phyloP scores from a whole-genome alignment of 495 filamentous ascomycete species.

The Penicillium tannophilum region DNA sequence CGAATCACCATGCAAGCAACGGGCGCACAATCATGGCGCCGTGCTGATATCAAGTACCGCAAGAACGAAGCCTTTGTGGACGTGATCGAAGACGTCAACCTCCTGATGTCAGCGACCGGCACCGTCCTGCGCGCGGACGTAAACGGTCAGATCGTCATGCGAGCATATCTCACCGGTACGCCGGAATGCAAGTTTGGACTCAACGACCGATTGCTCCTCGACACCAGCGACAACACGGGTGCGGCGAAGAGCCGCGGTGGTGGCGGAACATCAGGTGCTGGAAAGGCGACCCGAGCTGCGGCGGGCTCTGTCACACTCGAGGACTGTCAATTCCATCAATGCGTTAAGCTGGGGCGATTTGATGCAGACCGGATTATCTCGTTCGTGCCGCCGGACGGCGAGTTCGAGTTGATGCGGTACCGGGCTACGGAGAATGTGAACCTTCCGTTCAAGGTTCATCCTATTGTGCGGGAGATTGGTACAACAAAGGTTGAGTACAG shows the following conservation, averaged over 20 bases:
- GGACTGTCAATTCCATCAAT: slow-evolving; percentile 99
- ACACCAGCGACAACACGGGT: slow-evolving; percentile 65
- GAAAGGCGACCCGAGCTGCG: slow-evolving; percentile 90
- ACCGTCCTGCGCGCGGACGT: slow-evolving; percentile 96
- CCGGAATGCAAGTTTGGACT: slow-evolving; percentile 99
- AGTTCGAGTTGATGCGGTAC: slow-evolving; percentile 99
- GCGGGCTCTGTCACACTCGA: slow-evolving; percentile 95
- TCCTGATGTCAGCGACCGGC: slow-evolving; percentile 95
- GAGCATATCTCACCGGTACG: slow-evolving; percentile 93
- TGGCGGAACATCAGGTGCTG: slow-evolving; percentile 36
- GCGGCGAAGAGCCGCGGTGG: slow-evolving; percentile 38
- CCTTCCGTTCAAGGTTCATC: slow-evolving; percentile 97
- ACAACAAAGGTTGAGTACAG: slow-evolving; percentile 99
- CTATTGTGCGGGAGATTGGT: slow-evolving; percentile 95
- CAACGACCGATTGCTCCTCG: slow-evolving; percentile 91
- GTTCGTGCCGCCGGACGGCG: slow-evolving; percentile 96
- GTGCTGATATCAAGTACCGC: slow-evolving; percentile 96
- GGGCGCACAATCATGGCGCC: slow-evolving; percentile 93
- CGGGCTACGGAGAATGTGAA: slow-evolving; percentile 99
- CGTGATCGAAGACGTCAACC: slow-evolving; percentile 98
- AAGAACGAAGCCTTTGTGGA: slow-evolving; percentile 99
- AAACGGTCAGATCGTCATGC: slow-evolving; percentile 97
- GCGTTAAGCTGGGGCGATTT: slow-evolving; percentile 96
- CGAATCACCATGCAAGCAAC: slow-evolving; percentile 99
- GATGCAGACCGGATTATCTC: slow-evolving; percentile 97